Conservation (phyloP, 129 eudicot genomes). For the Logfia minima region DNA sequence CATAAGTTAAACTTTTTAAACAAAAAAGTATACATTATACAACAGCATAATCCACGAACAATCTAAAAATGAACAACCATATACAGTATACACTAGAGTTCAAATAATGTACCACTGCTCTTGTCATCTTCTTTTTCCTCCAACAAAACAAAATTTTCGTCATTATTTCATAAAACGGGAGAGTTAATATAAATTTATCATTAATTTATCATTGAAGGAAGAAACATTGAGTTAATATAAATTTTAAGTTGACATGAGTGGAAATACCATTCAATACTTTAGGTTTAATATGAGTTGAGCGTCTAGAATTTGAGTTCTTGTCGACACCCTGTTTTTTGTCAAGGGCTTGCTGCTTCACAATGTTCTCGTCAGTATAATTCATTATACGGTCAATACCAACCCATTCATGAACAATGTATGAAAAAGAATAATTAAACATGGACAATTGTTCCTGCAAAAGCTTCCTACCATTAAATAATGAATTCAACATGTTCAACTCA, state of each 20-base stretch:
- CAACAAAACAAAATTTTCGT: slow-evolving; percentile 9
- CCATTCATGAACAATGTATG: slow-evolving; percentile 66
- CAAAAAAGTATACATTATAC: neutral
- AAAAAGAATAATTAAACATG: no score
- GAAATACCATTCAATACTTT: slow-evolving; percentile 58
- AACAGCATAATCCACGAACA: neutral
- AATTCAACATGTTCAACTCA: no score
- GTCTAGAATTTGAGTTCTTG: slow-evolving; percentile 64
- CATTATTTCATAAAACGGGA: neutral
- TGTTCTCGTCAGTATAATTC: slow-evolving; percentile 78
- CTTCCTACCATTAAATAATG: no score
- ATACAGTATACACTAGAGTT: slow-evolving; percentile 11
- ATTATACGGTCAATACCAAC: slow-evolving; percentile 66
- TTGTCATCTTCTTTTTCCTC: slow-evolving; percentile 66
- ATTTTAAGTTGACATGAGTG: neutral
- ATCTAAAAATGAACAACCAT: neutral
- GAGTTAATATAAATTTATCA: slow-evolving; percentile 1
- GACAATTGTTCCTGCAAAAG: no score
- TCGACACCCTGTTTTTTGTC: slow-evolving; percentile 65
- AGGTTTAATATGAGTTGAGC: slow-evolving; percentile 59
- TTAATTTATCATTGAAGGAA: neutral
- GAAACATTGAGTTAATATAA: slow-evolving; percentile 10
- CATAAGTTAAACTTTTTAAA: neutral
- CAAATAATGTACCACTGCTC: slow-evolving; percentile 52
- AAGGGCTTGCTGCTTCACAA: slow-evolving; percentile 70